phyloP scores from a whole-genome alignment of 441 rosid species.

The Erodium chrysanthum region DNA sequence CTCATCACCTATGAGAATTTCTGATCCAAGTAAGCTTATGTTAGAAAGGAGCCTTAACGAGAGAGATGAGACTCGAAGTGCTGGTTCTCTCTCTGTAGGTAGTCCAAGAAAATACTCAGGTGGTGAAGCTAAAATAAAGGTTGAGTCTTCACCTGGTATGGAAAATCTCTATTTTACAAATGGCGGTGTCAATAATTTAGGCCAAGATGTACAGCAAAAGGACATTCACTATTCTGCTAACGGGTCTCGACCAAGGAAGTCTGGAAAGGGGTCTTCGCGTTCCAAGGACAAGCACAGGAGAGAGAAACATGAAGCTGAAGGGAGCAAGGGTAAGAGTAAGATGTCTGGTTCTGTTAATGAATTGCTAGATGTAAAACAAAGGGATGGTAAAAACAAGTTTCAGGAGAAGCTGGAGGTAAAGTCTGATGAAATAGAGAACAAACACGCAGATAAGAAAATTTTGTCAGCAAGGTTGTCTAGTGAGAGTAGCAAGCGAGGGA shows the following conservation, averaged over 20 bases:
- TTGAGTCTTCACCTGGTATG: slow-evolving; percentile 23
- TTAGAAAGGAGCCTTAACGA: slow-evolving; percentile 21
- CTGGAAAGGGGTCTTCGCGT: slow-evolving; percentile 55
- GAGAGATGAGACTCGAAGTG: slow-evolving; percentile 26
- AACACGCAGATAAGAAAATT: slow-evolving; percentile 36
- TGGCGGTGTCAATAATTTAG: slow-evolving; percentile 37
- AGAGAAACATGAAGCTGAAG: slow-evolving; percentile 35
- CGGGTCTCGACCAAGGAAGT: slow-evolving; percentile 38
- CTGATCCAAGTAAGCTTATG: slow-evolving; percentile 29
- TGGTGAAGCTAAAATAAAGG: slow-evolving; percentile 22
- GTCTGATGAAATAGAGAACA: slow-evolving; percentile 35
- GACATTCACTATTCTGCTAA: slow-evolving; percentile 34
- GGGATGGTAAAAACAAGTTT: slow-evolving; percentile 33
- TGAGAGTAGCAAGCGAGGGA: slow-evolving; percentile 39
- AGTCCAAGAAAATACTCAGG: slow-evolving; percentile 41
- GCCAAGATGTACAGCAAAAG: slow-evolving; percentile 34
- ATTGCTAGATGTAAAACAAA: slow-evolving; percentile 27
- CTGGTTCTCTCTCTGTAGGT: slow-evolving; percentile 42
- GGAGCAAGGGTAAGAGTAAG: slow-evolving; percentile 21
- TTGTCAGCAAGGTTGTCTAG: slow-evolving; percentile 25
- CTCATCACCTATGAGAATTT: slow-evolving; percentile 49
- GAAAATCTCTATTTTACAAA: slow-evolving; percentile 25
- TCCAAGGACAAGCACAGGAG: slow-evolving; percentile 53
- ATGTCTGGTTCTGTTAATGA: slow-evolving; percentile 22
- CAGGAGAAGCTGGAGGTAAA: slow-evolving; percentile 24